phyloP scores from a whole-genome alignment of 306 rosid genomes.

The Casuarina cunninghamiana region DNA sequence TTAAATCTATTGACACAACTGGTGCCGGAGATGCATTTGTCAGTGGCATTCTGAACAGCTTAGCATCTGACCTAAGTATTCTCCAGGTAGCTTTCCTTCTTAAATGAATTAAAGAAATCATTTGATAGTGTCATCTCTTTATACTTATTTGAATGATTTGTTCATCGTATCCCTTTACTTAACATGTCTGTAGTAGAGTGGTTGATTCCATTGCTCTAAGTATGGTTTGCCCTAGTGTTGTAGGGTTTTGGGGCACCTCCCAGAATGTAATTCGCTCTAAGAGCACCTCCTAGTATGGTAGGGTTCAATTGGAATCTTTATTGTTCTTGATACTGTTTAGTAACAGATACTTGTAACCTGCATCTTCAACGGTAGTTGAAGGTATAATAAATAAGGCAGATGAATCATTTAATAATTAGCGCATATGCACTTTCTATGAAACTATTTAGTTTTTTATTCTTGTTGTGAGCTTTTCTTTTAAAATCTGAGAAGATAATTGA shows the following conservation, averaged over 20 bases:
- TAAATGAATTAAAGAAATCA: background rate
- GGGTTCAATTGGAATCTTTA: background rate
- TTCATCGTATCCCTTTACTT: background rate
- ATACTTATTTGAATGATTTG: background rate
- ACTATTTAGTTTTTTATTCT: background rate
- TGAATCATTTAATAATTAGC: background rate
- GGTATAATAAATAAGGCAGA: background rate
- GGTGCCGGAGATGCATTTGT: slow-evolving; percentile 99
- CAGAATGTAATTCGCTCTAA: background rate
- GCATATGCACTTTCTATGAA: background rate
- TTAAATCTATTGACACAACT: slow-evolving; percentile 78
- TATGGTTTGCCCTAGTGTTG: background rate
- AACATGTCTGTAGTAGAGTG: background rate
- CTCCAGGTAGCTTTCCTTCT: slow-evolving; percentile 48
- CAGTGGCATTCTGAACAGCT: slow-evolving; percentile 62
- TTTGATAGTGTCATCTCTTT: background rate
- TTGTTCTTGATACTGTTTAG: background rate
- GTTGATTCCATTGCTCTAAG: background rate
- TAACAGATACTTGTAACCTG: background rate
- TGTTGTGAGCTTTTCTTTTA: background rate
- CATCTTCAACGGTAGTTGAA: background rate
- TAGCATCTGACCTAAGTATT: slow-evolving; percentile 63
- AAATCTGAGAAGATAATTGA: background rate
- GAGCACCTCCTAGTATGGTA: background rate
- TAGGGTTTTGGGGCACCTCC: background rate